These are phyloP conservation scores for Balamuthia mandrillaris DNA, from an alignment of 208 protist species.

Conservation along the genomic window DNA sequence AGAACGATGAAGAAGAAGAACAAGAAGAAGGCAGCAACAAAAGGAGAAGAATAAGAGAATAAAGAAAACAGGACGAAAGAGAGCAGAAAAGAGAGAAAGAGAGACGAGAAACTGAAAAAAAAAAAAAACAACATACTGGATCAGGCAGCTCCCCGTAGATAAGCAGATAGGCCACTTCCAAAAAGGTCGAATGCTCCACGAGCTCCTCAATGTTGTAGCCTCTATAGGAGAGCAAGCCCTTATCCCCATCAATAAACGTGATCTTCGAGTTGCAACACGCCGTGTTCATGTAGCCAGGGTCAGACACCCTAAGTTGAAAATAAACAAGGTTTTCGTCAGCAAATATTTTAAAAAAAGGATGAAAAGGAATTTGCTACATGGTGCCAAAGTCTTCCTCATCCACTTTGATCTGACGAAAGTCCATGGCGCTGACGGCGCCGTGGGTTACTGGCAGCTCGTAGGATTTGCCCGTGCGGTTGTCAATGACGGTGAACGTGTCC, in stretches of 20 bases:
- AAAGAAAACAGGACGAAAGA: too few relatives aligned
- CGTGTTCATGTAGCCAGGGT: constrained; percentile 43
- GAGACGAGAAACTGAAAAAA: constrained; percentile 38
- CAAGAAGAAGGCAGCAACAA: too few relatives aligned
- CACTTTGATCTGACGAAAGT: constrained; percentile 42
- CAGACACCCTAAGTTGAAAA: not conserved
- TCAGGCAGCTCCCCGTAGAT: not conserved
- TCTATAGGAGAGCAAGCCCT: constrained; percentile 54
- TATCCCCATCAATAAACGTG: constrained; percentile 46
- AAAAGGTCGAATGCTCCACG: not conserved
- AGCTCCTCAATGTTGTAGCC: constrained; percentile 44
- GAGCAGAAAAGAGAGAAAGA: too few relatives aligned
- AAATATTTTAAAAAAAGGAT: not conserved
- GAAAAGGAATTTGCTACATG: not conserved
- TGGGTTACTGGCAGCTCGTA: not conserved
- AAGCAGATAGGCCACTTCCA: constrained; percentile 11
- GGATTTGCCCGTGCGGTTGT: constrained; percentile 49
- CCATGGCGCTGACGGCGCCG: constrained; percentile 5
- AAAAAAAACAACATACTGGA: not conserved
- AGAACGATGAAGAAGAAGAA: too few relatives aligned
- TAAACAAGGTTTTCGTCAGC: not conserved
- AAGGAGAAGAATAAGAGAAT: too few relatives aligned
- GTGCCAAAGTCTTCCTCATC: not conserved
- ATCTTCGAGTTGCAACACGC: constrained; percentile 38
- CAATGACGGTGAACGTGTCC: constrained; percentile 54